Base-by-base conservation (phyloP, 2,329 filamentous ascomycete species). In the Bimuria novae-zelandiae region DNA sequence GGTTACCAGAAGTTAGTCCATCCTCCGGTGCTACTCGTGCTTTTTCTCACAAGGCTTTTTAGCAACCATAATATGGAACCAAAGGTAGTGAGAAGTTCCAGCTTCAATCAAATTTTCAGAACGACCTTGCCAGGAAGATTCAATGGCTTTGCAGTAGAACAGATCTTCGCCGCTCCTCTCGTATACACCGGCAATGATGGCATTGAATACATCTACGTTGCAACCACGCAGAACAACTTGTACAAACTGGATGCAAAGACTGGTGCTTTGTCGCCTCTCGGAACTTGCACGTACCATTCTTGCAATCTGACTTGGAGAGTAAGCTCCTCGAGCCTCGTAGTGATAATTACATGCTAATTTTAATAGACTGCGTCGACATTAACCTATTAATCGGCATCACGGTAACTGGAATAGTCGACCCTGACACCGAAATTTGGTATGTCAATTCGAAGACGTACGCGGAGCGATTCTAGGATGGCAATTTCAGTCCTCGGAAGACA, bases 61-160 rank as follows among this genome's bases (percentile, higher is more conserved):
- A 62, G 63, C 17, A 86, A 84, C 62, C 84, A 87, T 64, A 86
- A 86, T 68, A 82, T 87, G 79, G 82, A 86, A 61, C 84, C 84
- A 1, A 75, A 79, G 12, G 72, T 85, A 7, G 82, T 87, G 2
- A 78, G 75, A 35, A 82, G 80, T 50, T 68, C 78, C 2, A 76
- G 81, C 45, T 86, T 85, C 57, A 80, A 78, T 17, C 79, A 83
- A 53, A 69, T 85, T 7, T 86, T 83, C 73, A 78, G 75, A 60
- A 80, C 79, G 0, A 42, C 62, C 0, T 74, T 85, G 1, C 80
- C 82, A 0, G 83, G 83, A 5, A 76, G 71, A 16, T 85, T 83
- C 65, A 76, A 77, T 32, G 76, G 76, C 14, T 55, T 68, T 3
- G 71, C 70, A 1, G 51, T 72, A 0, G 84, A 85, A 62, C 79